Base-by-base conservation (phyloP, 1,284 basidiomycete genomes). In the Apiotrichum montevideense region DNA sequence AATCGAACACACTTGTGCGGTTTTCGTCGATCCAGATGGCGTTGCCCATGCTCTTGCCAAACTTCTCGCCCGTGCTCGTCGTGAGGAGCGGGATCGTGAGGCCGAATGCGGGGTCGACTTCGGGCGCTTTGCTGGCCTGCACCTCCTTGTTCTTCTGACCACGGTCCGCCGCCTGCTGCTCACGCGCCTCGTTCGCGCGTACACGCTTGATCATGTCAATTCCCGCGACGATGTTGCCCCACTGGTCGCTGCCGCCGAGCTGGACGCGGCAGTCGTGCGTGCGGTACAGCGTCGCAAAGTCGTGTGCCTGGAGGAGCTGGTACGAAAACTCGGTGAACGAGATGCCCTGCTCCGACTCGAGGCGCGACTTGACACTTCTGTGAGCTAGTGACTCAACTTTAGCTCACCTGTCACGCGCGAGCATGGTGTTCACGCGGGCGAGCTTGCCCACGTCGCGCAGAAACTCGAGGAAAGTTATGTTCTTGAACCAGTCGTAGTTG, bases 281-380 rank as follows among this genome's bases (percentile, higher is more conserved):
- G 3, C 80, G 79, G 76, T 94, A 81, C 2, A 99, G 81, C 59
- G 86, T 79, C 61, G 86, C 83, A 76, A 97, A 99, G 76, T 99
- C 96, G 75, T 92, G 90, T 2, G 92, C 96, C 78, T 99, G 96
- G 10, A 99, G 81, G 32, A 99, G 85, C 71, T 99, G 95, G 73
- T 98, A 99, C 4, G 87, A 86, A 77, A 98, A 98, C 72, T 99
- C 96, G 15, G 94, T 93, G 79, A 96, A 98, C 10, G 92, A 95
- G 63, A 98, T 87, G 34, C 95, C 82, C 3, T 87, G 85, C 5
- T 82, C 80, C 2, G 73, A 70, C 10, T 66, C 56, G 51, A 97
- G 81, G 35, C 94, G 87, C n/a, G 83, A 83, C 64, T 87, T 87
- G 34, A 98, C 93, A 63, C 92, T 95, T 66, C 32, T 40, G 11